phyloP scores from a whole-genome alignment of 306 rosid species.

The Acacia acuminata region DNA sequence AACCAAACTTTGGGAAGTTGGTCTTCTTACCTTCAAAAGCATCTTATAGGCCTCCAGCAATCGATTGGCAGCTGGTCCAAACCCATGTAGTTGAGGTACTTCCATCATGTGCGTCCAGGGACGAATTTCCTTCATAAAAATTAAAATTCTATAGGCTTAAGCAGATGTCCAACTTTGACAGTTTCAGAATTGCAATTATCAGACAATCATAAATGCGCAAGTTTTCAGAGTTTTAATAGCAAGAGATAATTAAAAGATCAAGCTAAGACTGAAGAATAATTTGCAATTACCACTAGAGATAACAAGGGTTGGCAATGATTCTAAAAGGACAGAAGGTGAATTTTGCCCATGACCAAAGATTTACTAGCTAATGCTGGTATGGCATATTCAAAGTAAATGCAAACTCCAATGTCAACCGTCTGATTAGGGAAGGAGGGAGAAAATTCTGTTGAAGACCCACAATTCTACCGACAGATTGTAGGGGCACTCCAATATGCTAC shows the following conservation, averaged over 20 bases:
- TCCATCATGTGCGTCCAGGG: slow-evolving; percentile 99
- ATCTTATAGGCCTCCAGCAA: slow-evolving; percentile 93
- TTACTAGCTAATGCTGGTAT: background rate
- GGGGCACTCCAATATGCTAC: background rate
- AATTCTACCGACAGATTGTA: background rate
- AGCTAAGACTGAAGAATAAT: background rate
- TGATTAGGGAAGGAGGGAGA: background rate
- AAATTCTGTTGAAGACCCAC: background rate
- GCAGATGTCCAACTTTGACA: background rate
- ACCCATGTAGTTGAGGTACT: slow-evolving; percentile 98
- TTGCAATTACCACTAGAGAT: background rate
- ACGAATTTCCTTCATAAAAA: slow-evolving; percentile 76
- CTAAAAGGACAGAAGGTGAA: background rate
- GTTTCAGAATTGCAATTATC: background rate
- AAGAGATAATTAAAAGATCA: background rate
- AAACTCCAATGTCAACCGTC: background rate
- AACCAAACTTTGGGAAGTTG: slow-evolving; percentile 1
- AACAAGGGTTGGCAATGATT: background rate
- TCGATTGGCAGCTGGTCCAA: slow-evolving; percentile 97
- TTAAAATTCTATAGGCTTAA: background rate
- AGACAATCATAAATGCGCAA: background rate
- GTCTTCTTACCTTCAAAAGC: slow-evolving; percentile 79
- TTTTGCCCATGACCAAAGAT: background rate
- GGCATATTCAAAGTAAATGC: background rate
- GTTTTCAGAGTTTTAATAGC: background rate